Conservation (phyloP, 2,329 filamentous ascomycete genomes). For the Zalaria obscura region DNA sequence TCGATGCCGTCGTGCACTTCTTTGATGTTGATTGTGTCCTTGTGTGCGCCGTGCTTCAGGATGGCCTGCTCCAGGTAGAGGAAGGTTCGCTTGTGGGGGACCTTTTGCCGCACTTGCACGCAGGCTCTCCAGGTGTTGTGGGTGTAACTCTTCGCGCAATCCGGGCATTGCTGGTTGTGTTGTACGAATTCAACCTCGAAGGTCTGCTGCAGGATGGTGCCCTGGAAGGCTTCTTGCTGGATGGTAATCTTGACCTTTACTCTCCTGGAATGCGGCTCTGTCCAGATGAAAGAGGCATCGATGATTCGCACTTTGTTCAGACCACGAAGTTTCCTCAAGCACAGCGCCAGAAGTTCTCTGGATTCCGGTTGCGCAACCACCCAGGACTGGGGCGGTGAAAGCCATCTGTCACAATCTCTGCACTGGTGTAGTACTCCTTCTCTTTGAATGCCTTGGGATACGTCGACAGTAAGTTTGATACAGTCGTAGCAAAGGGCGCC, state of each 20-base stretch:
- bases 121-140: constrained; percentile 89
- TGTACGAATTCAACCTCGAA: constrained; percentile 93
- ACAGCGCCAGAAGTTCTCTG: constrained; percentile 81
- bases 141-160: constrained; percentile 91
- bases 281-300: constrained; percentile 95
- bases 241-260: constrained; percentile 93
- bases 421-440: constrained; percentile 86
- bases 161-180: constrained; percentile 83
- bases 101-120: constrained; percentile 93
- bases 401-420: constrained; percentile 87
- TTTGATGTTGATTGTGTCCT: constrained; percentile 94
- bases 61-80: constrained; percentile 85
- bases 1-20: constrained; percentile 92
- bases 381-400: constrained; percentile 77
- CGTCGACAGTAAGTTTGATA: constrained; percentile 86
- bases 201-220: constrained; percentile 69
- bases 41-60: constrained; percentile 81
- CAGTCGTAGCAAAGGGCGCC: constrained; percentile 93
- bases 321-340: constrained; percentile 74
- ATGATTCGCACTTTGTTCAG: constrained; percentile 85
- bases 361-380: constrained; percentile 74
- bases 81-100: constrained; percentile 83
- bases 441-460: constrained; percentile 78
- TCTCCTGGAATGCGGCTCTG: constrained; percentile 85
- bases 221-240: constrained; percentile 55